Base-by-base conservation (phyloP, 2,329 filamentous ascomycete genomes). In the Diaporthe longicolla region DNA sequence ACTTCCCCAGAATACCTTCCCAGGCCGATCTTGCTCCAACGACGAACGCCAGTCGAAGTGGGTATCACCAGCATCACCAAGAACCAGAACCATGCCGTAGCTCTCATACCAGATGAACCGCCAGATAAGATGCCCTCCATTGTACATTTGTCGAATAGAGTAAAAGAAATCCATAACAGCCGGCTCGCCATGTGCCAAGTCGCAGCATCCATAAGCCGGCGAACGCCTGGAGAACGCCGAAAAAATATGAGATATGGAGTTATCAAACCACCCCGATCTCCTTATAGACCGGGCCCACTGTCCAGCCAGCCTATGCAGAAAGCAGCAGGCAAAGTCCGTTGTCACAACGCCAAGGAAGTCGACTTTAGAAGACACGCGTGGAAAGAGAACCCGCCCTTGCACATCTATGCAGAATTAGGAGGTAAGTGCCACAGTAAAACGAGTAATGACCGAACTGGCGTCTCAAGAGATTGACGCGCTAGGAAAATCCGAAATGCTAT, bases 11-110 rank as follows among this genome's bases (percentile, higher is more conserved):
- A 50, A 63, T 26, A 50, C 57, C 15, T 63, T 63, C 40, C 57
- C 35, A 71, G 45, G 63, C 57, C 57, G 55, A 52, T 63, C 45
- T 71, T 71, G 69, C 69, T 71, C 57, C 69, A 71, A 52, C 69
- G 69, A 61, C 55, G 43, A 73, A 75, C 71, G 71, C 73, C 65
- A 61, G 43, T 75, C 58, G 32, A 66, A 69, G 65, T 70, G 66
- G 71, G 73, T 73, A 75, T 75, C 65, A 69, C 59, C 71, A 73
- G 66, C 69, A 73, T 57, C 73, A 48, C 61, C 52, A 68, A 59
- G 72, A 66, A 63, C 70, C 58, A 70, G 59, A 54, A 68, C 52
- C 68, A 29, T 73, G 71, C 54, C 68, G 61, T 68, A 75, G 52
- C 71, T 71, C 71, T 71, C 66, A 73, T 71, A 65, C 65, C 71